Evolutionary conservation across 176 grass and related monocot species (phyloP).

Genomic region (Hordeum vulgare): MorexV3_pseudomolecules_assembly NC_058518.1:479502973-479503472

Average conservation of each 20-base stretch:
- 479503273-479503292: conserved; percentile 31
- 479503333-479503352: conserved; percentile 51
- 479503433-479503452: conserved; percentile 64
- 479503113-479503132: conserved; percentile 85
- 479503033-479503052: conserved; percentile 33
- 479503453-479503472: conserved; percentile 87
- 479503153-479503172: conserved; percentile 96
- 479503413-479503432: conserved; percentile 34
- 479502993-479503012: conserved; percentile 59
- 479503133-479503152: conserved; percentile 68
- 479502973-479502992: conserved; percentile 68
- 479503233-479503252: conserved; percentile 82
- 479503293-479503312: conserved; percentile 33
- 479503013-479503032: conserved; percentile 48
- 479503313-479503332: conserved; percentile 78
- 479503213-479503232: conserved; percentile 73
- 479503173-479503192: conserved; percentile 47
- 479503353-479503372: conserved; percentile 50
- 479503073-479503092: conserved; percentile 55
- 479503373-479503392: conserved; percentile 20
- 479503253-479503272: conserved; percentile 46
- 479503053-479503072: conserved; percentile 65
- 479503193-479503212: conserved; percentile 45
- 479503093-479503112: neutral
- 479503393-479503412: conserved; percentile 5